Percentiles rank a stretch among this genome's conserved stretches.
Conservation (phyloP, 129 eudicot species). For the Chrysanthemum seticuspe region DNA sequence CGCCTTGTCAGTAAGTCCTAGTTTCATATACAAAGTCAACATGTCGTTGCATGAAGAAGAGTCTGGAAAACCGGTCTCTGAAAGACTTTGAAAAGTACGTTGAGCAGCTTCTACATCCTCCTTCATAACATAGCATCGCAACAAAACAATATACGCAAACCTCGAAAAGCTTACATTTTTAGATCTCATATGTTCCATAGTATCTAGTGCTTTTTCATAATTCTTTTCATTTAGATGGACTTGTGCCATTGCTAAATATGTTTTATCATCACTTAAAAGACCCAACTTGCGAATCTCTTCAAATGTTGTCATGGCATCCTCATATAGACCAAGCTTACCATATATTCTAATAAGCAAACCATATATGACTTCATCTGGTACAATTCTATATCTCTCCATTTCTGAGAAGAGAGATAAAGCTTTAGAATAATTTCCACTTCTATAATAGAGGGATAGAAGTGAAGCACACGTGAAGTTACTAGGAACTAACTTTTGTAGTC, state of each 20-base stretch:
- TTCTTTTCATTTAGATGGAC: conserved; percentile 70
- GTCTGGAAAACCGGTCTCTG: conserved; percentile 71
- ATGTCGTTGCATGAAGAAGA: conserved; percentile 60
- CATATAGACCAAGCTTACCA: conserved; percentile 84
- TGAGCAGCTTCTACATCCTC: conserved; percentile 75
- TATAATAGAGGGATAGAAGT: conserved; percentile 72
- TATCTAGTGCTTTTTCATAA: conserved; percentile 51
- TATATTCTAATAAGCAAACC: conserved; percentile 90
- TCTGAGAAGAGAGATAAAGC: conserved; percentile 82
- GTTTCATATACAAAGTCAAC: conserved; percentile 63
- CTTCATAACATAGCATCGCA: conserved; percentile 67
- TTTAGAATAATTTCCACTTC: conserved; percentile 75
- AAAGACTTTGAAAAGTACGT: conserved; percentile 53
- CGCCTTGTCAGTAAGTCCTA: conserved; percentile 56
- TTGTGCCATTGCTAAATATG: conserved; percentile 87
- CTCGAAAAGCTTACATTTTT: conserved; percentile 53
- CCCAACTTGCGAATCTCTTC: conserved; percentile 63
- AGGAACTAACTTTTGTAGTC: conserved; percentile 55
- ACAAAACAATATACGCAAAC: conserved; percentile 62
- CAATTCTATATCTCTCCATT: conserved; percentile 71
- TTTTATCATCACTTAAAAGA: conserved; percentile 69
- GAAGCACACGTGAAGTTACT: conserved; percentile 96
- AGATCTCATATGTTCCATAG: conserved; percentile 65
- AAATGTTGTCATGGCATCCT: conserved; percentile 77
- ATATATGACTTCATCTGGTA: conserved; percentile 79